phyloP scores from a whole-genome alignment of 202 grass and related monocot species.

The Hordeum pubiflorum region DNA sequence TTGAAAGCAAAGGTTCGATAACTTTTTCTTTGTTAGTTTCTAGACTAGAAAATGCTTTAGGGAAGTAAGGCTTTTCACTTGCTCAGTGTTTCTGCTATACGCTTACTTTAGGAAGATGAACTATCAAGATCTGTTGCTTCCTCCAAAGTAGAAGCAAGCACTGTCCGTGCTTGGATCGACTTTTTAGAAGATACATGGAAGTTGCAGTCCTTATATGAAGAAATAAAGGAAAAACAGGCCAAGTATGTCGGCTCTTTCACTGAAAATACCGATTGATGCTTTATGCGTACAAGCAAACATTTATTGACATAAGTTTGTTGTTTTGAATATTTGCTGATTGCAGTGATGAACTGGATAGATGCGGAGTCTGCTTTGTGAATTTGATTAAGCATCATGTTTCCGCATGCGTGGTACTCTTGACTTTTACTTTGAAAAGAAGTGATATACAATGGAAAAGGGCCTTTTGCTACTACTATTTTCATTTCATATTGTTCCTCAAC shows the following conservation, averaged over 20 bases:
- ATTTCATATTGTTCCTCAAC: background rate
- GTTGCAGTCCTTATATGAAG: slow-evolving; percentile 61
- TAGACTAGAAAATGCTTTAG: slow-evolving; percentile 19
- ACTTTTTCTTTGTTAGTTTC: slow-evolving; percentile 14
- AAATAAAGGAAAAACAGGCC: slow-evolving; percentile 63
- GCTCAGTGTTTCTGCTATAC: slow-evolving; percentile 21
- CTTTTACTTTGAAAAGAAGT: slow-evolving; percentile 15
- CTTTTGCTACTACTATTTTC: slow-evolving; percentile 11
- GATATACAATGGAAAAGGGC: background rate
- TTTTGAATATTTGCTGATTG: slow-evolving; percentile 29
- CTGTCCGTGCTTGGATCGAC: slow-evolving; percentile 75
- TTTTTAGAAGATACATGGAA: slow-evolving; percentile 99
- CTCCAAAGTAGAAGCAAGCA: slow-evolving; percentile 81
- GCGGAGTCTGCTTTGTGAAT: slow-evolving; percentile 58
- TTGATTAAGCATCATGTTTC: slow-evolving; percentile 80
- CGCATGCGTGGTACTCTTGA: slow-evolving; percentile 65
- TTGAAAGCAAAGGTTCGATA: slow-evolving; percentile 76
- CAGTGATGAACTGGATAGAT: slow-evolving; percentile 88
- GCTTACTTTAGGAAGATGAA: slow-evolving; percentile 65
- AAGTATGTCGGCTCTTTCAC: slow-evolving; percentile 46
- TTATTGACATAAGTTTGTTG: slow-evolving; percentile 17
- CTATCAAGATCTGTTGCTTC: slow-evolving; percentile 79
- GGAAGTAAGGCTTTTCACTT: slow-evolving; percentile 22
- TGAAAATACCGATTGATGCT: slow-evolving; percentile 14
- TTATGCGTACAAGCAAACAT: background rate